A percentile compares a stretch with the other conserved stretches of the same genome.
phyloP scores from a whole-genome alignment of 768 basidiomycete genomes.

The Candolleomyces eurysporus region DNA sequence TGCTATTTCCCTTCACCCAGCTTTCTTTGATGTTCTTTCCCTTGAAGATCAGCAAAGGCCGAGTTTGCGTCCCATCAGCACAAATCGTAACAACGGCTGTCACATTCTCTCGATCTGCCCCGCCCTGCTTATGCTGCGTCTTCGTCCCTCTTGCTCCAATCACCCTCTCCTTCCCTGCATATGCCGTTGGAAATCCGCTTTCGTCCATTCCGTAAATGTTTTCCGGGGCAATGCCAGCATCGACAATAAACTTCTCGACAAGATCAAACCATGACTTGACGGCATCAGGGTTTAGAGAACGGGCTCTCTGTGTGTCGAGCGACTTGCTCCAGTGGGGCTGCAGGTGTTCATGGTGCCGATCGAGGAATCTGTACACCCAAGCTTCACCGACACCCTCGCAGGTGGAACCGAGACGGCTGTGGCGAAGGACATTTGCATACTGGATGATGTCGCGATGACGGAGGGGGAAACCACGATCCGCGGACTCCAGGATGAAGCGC shows the following conservation, averaged over 20 bases:
- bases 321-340: constrained; percentile 29
- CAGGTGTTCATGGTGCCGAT: constrained; percentile 23
- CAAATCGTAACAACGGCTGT: constrained; percentile 22
- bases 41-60: constrained; percentile 24
- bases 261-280: constrained; percentile 31
- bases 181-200: constrained; percentile 22
- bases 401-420: neutral
- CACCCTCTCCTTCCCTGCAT: constrained; percentile 22
- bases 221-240: constrained; percentile 17
- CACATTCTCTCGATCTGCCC: constrained; percentile 19
- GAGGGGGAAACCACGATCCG: neutral
- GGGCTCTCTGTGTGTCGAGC: constrained; percentile 28
- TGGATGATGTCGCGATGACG: neutral
- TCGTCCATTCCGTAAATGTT: constrained; percentile 35
- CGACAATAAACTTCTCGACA: constrained; percentile 24
- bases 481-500: constrained; percentile 8
- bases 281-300: constrained; percentile 25
- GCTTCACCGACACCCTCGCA: neutral
- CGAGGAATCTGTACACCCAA: constrained; percentile 21
- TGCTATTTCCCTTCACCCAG: constrained; percentile 22
- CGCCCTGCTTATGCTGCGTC: constrained; percentile 30
- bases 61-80: constrained; percentile 21
- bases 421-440: neutral
- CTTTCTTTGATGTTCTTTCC: constrained; percentile 21
- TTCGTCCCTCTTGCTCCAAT: constrained; percentile 22